phyloP scores from a whole-genome alignment of 2,329 filamentous ascomycete genomes.

The Pseudomassariella vexata region DNA sequence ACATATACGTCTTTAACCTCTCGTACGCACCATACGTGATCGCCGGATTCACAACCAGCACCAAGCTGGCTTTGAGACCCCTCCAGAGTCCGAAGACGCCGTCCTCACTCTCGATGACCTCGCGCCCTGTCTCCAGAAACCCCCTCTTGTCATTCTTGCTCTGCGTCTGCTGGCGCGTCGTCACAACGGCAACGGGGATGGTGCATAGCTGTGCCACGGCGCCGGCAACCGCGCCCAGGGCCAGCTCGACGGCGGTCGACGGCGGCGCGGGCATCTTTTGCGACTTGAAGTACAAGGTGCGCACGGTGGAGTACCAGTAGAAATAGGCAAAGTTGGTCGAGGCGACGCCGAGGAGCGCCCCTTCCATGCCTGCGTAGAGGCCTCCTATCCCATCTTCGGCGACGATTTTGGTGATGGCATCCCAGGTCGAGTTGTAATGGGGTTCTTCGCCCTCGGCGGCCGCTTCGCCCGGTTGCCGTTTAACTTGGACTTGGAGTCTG shows the following conservation, averaged over 20 bases:
- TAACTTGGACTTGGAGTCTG: slow-evolving; percentile 89
- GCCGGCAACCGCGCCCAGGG: slow-evolving; percentile 79
- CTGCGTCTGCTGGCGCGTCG: slow-evolving; percentile 93
- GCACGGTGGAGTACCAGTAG: slow-evolving; percentile 94
- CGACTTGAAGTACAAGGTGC: slow-evolving; percentile 68
- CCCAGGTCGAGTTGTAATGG: slow-evolving; percentile 82
- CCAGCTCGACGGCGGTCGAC: slow-evolving; percentile 75
- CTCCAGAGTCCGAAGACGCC: slow-evolving; percentile 87
- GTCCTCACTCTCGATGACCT: slow-evolving; percentile 87
- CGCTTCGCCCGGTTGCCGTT: slow-evolving; percentile 44
- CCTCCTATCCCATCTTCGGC: slow-evolving; percentile 74
- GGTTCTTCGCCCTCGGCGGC: slow-evolving; percentile 44
- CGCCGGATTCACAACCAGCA: slow-evolving; percentile 90
- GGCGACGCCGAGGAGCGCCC: slow-evolving; percentile 82
- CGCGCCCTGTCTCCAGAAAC: slow-evolving; percentile 77
- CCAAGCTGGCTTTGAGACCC: slow-evolving; percentile 90
- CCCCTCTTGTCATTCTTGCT: slow-evolving; percentile 78
- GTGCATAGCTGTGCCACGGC: slow-evolving; percentile 93
- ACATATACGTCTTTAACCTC: slow-evolving; percentile 71
- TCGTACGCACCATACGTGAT: slow-evolving; percentile 98
- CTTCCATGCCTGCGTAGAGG: slow-evolving; percentile 83
- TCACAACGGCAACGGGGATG: slow-evolving; percentile 92
- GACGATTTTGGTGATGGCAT: slow-evolving; percentile 81
- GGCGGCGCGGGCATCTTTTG: slow-evolving; percentile 49
- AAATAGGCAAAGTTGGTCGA: slow-evolving; percentile 99